phyloP scores from a whole-genome alignment of 768 basidiomycete species.

The Tricholoma sp. region DNA sequence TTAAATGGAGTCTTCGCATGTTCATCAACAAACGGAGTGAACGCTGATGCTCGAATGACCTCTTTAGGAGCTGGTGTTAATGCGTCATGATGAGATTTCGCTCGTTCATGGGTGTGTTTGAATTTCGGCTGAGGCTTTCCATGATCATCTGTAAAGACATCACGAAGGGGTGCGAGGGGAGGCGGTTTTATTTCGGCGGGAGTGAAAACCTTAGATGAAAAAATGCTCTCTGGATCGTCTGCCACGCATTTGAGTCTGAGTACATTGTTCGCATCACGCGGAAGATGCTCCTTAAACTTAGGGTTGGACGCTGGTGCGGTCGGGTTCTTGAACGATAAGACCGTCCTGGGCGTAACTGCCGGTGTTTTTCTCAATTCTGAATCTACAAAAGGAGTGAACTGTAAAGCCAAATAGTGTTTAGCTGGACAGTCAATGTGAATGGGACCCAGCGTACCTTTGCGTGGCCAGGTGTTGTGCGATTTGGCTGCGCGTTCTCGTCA shows the following conservation, averaged over 20 bases:
- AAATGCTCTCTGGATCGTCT: slow-evolving; percentile 42
- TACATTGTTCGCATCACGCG: slow-evolving; percentile 13
- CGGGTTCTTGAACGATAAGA: slow-evolving; percentile 48
- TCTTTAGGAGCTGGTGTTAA: slow-evolving; percentile 18
- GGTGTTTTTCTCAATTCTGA: slow-evolving; percentile 42
- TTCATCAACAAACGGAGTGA: slow-evolving; percentile 39
- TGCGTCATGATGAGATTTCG: slow-evolving; percentile 36
- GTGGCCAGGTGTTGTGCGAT: slow-evolving; percentile 34
- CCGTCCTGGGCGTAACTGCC: slow-evolving; percentile 34
- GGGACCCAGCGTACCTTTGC: slow-evolving; percentile 30
- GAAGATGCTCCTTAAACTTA: slow-evolving; percentile 24
- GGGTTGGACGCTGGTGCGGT: slow-evolving; percentile 24
- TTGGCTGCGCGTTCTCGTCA: slow-evolving; percentile 51
- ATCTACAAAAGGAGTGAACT: slow-evolving; percentile 71
- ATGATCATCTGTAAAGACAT: slow-evolving; percentile 40
- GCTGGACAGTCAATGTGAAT: slow-evolving; percentile 9
- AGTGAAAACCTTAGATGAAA: slow-evolving; percentile 58
- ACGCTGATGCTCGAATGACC: slow-evolving; percentile 20
- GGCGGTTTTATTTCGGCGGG: slow-evolving; percentile 42
- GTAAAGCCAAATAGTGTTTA: neutral
- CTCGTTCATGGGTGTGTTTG: slow-evolving; percentile 35
- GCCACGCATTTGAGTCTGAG: slow-evolving; percentile 27
- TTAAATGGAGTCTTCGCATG: slow-evolving; percentile 48
- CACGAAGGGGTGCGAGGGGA: slow-evolving; percentile 35
- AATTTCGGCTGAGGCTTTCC: slow-evolving; percentile 36